These are phyloP conservation scores for Aspergillus unguis DNA, from an alignment of 2,329 filamentous ascomycete genomes.

Conservation along the genomic window DNA sequence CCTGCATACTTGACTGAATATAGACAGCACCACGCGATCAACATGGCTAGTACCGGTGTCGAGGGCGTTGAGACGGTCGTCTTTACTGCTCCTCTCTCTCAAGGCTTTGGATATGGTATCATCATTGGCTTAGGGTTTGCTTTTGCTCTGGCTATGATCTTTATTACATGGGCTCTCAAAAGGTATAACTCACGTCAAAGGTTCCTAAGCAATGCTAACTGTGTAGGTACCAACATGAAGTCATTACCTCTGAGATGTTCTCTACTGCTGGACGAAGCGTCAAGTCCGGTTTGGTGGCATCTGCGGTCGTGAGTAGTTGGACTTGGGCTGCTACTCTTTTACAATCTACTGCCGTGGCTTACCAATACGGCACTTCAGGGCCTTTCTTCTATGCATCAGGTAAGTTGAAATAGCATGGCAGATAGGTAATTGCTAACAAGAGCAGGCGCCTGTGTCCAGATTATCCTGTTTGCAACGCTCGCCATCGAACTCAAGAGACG, in stretches of 20 bases:
- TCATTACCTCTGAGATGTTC: conserved; percentile 92
- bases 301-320: conserved; percentile 89
- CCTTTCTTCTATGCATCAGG: conserved; percentile 66
- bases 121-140: conserved; percentile 69
- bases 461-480: conserved; percentile 83
- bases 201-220: conserved; percentile 1
- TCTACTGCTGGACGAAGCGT: conserved; percentile 82
- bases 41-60: background rate
- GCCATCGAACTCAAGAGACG: conserved; percentile 86
- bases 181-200: conserved; percentile 37
- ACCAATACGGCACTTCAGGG: conserved; percentile 68
- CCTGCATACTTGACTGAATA: too few relatives aligned
- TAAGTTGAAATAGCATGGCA: conserved; percentile 33
- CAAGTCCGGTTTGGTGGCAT: conserved; percentile 82
- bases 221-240: conserved; percentile 62
- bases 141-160: conserved; percentile 73
- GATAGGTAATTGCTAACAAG: conserved; percentile 20
- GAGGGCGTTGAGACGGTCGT: conserved; percentile 19
- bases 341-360: conserved; percentile 77
- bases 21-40: too few relatives aligned
- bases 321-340: conserved; percentile 85
- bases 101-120: conserved; percentile 74
- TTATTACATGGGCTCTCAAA: conserved; percentile 68
- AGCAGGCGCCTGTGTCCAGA: conserved; percentile 72
- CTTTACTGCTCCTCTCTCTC: conserved; percentile 39